Evolutionary conservation across 1,139 yeast species (phyloP).

Genomic region (Kurtzmaniella quercitrusa): DNA sequence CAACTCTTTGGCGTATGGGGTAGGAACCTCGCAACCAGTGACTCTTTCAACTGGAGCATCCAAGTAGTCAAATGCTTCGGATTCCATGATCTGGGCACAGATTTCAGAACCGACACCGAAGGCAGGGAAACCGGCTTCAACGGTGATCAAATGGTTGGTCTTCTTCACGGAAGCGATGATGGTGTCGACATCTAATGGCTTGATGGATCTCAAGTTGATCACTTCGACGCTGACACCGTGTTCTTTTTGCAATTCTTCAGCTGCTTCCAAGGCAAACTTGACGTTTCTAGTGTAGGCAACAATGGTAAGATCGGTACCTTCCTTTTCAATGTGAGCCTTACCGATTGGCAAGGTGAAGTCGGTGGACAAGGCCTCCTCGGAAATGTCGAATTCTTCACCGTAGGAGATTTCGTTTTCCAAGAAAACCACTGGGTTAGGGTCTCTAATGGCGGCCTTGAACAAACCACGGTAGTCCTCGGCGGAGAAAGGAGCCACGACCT

Average conservation of each 20-base stretch:
- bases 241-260: slow-evolving; percentile 77
- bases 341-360: slow-evolving; percentile 93
- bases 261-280: slow-evolving; percentile 81
- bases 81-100: slow-evolving; percentile 96
- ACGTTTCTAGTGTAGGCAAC: slow-evolving; percentile 93
- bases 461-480: slow-evolving; percentile 97
- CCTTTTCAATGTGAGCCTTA: slow-evolving; percentile 90
- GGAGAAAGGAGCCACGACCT: slow-evolving; percentile 92
- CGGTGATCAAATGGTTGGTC: slow-evolving; percentile 94
- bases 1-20: slow-evolving; percentile 94
- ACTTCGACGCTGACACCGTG: slow-evolving; percentile 92
- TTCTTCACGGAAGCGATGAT: slow-evolving; percentile 87
- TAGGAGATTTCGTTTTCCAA: slow-evolving; percentile 93
- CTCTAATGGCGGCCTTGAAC: slow-evolving; percentile 93
- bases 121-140: slow-evolving; percentile 97
- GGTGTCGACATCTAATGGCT: slow-evolving; percentile 90
- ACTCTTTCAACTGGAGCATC: slow-evolving; percentile 99
- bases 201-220: slow-evolving; percentile 90
- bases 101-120: slow-evolving; percentile 99
- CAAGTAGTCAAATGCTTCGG: slow-evolving; percentile 95
- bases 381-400: slow-evolving; percentile 85
- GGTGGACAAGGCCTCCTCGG: slow-evolving; percentile 83
- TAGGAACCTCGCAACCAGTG: slow-evolving; percentile 99
- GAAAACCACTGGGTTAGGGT: slow-evolving; percentile 95
- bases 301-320: slow-evolving; percentile 85